Evolutionary conservation across 2,329 filamentous ascomycete genomes (phyloP).

Genomic region (Fusarium sp.): DNA sequence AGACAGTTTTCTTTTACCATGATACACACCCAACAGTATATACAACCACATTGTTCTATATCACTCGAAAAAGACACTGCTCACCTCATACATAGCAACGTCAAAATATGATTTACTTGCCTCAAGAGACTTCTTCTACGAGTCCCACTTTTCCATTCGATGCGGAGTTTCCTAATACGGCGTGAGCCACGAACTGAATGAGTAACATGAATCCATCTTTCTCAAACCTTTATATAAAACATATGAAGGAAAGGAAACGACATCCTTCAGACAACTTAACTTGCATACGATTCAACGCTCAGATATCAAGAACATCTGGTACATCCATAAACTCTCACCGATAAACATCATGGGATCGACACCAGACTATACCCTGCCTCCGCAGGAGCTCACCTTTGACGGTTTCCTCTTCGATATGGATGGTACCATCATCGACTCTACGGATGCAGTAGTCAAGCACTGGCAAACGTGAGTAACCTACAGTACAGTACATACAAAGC

Average conservation of each 20-base stretch:
- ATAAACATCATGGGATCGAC: conserved; percentile 50
- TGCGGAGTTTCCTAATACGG: conserved; percentile 47
- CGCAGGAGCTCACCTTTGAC: conserved; percentile 62
- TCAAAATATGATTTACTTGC: background rate
- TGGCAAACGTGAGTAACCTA: conserved; percentile 71
- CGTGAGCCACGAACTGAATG: conserved; percentile 12
- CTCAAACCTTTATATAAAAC: conserved; percentile 7
- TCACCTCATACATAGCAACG: background rate
- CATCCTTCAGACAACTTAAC: background rate
- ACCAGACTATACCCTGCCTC: conserved; percentile 56
- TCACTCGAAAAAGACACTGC: background rate
- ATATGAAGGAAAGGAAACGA: background rate
- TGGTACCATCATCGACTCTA: conserved; percentile 86
- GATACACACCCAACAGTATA: background rate
- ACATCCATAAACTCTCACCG: background rate
- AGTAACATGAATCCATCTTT: conserved; percentile 3
- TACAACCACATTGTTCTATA: background rate
- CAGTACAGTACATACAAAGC: conserved; percentile 4
- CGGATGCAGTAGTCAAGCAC: conserved; percentile 79
- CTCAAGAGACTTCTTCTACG: background rate
- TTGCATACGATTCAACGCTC: no score
- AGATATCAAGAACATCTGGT: background rate
- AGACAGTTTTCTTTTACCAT: background rate
- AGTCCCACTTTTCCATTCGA: conserved; percentile 16
- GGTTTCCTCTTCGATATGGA: conserved; percentile 81